Conservation (phyloP, 768 basidiomycete genomes). For the Panaeolus cyanescens region DNA sequence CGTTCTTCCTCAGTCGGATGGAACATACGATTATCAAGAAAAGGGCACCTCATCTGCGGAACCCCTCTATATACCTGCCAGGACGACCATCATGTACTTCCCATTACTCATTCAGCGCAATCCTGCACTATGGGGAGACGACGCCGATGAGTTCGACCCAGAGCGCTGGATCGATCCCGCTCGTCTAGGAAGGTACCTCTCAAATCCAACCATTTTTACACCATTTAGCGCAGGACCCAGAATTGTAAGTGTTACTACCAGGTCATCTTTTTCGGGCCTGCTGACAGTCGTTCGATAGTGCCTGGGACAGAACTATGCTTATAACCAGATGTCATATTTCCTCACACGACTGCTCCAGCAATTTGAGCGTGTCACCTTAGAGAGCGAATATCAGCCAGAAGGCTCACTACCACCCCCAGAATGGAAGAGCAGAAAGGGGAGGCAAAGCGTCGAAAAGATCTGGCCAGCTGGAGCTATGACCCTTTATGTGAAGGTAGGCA, state of each 20-base stretch:
- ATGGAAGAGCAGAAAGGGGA: slow-evolving; percentile 51
- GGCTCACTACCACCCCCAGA: slow-evolving; percentile 62
- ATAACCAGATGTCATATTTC: slow-evolving; percentile 76
- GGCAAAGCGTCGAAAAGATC: slow-evolving; percentile 58
- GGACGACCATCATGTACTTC: slow-evolving; percentile 58
- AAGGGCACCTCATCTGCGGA: slow-evolving; percentile 23
- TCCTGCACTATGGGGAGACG: slow-evolving; percentile 68
- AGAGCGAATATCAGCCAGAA: slow-evolving; percentile 60
- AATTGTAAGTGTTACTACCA: slow-evolving; percentile 37
- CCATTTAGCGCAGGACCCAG: slow-evolving; percentile 77
- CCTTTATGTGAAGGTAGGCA: slow-evolving; percentile 62
- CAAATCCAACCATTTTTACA: slow-evolving; percentile 69
- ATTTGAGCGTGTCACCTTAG: slow-evolving; percentile 60
- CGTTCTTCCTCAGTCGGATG: slow-evolving; percentile 53
- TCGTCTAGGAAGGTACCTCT: slow-evolving; percentile 48
- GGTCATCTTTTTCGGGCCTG: not conserved
- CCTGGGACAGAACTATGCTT: slow-evolving; percentile 73
- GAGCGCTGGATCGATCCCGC: slow-evolving; percentile 73
- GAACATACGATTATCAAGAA: slow-evolving; percentile 35
- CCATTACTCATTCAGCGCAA: slow-evolving; percentile 70
- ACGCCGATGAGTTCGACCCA: slow-evolving; percentile 78
- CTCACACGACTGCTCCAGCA: slow-evolving; percentile 67
- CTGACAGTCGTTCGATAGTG: slow-evolving; percentile 42
- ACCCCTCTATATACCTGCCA: slow-evolving; percentile 61
- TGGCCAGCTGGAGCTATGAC: slow-evolving; percentile 69